phyloP scores from a whole-genome alignment of 768 basidiomycete species.

The Suillus discolor region DNA sequence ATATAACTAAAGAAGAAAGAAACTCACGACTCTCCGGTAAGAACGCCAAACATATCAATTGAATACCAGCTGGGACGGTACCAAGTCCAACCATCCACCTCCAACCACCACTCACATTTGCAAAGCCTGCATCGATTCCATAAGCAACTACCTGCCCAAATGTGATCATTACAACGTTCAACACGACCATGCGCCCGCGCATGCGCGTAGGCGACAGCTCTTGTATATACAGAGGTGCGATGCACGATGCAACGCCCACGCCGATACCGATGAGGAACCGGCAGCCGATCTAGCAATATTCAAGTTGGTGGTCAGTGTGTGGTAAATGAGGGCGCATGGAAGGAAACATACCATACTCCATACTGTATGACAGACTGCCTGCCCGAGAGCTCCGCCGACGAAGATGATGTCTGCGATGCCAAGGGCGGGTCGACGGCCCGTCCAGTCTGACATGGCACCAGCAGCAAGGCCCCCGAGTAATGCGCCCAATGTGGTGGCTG shows the following conservation, averaged over 20 bases:
- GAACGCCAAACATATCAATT: constrained; percentile 60
- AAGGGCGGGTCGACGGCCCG: constrained; percentile 66
- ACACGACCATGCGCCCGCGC: constrained; percentile 76
- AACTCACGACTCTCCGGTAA: constrained; percentile 79
- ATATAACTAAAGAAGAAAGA: too few species aligned
- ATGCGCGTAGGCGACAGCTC: constrained; percentile 77
- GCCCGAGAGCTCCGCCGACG: constrained; percentile 71
- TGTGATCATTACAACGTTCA: constrained; percentile 84
- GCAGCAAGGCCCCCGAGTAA: constrained; percentile 73
- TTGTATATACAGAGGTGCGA: constrained; percentile 83
- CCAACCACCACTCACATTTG: constrained; percentile 65
- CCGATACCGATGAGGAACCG: constrained; percentile 76
- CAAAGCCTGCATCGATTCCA: constrained; percentile 70
- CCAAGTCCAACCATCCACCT: constrained; percentile 85
- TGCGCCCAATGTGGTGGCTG: constrained; percentile 77
- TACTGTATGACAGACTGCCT: constrained; percentile 70
- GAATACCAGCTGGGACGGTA: constrained; percentile 65
- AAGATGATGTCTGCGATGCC: constrained; percentile 72
- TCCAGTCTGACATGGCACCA: constrained; percentile 70
- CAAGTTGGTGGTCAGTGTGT: background rate
- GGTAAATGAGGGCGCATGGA: background rate
- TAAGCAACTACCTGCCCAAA: constrained; percentile 81
- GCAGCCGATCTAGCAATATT: constrained; percentile 55
- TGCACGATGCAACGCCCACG: constrained; percentile 75
- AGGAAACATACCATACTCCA: constrained; percentile 60